Evolutionary conservation across 768 basidiomycete species (phyloP), one percentile per base, ranked within the genome.

Genomic region (Suillus lakei): DNA sequence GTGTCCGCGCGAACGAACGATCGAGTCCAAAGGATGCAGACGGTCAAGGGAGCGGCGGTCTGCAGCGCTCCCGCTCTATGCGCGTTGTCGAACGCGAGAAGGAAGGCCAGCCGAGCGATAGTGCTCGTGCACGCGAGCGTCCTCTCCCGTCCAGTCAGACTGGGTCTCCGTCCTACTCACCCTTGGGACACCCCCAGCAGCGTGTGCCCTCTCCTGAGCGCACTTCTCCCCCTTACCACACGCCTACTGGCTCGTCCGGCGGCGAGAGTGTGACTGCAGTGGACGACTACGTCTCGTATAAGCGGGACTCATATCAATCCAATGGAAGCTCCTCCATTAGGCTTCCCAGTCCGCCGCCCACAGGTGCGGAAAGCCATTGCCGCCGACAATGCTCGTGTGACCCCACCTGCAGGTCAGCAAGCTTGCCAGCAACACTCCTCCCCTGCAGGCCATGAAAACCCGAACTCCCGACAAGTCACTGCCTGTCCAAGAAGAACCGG

Each of bases 401-500:
- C 81, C 0, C 81, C 82, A 26, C 80, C 81, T 36, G 74, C 76
- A n/a, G 0, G 69, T 65, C 48, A 72, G 76, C 72, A 76, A 80
- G 67, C 74, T 82, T 64, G 77, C 81, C 32, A 85, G 79, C 50
- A 85, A 87, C 68, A 86, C 88, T 0, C 85, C 88, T 0, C 87
- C 88, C 21, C 67, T 83, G 61, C 88, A 87, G 70, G 74, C 81
- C 12, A 80, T 84, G 69, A 74, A 73, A 72, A 80, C 84, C 6
- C 86, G 89, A 26, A 86, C 87, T 26, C 87, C 91, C 2, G 91
- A 91, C 74, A 83, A 90, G 39, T 91, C 91, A 18, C 81, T 93
- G 30, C 91, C 91, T 23, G 84, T 92, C 3, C 91, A 93, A 74
- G 91, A 92, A 72, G 91, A 91, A 66, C 83, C 84, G 34, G 90